Base-by-base conservation (phyloP, 2,329 filamentous ascomycete species). In the Verticillium nonalfalfae region DNA sequence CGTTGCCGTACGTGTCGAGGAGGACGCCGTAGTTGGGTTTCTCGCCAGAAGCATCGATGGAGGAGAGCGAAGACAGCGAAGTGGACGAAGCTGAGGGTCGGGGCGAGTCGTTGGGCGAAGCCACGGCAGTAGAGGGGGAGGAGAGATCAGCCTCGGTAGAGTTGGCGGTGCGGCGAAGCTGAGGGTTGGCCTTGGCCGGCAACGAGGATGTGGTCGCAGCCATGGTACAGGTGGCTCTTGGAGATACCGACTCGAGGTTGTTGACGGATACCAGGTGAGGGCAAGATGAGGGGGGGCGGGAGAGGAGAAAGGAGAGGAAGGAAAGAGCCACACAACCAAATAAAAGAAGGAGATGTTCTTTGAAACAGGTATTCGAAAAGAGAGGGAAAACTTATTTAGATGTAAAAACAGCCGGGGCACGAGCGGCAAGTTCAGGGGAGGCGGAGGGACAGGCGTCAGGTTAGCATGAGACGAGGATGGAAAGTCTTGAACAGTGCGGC, bases 1-100 rank as follows among this genome's bases (percentile, higher is more conserved):
- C 85, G 77, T 98, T 97, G 77, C 95, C 95, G 75, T 96, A 95
- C 13, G 92, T 94, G 79, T 99, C 93, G 66, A 95, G 71, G 68
- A 99, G 85, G 74, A 88, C 86, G 69, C 85, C 86, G 68, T 84
- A 87, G 67, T 68, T 66, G 60, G 70, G 60, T 62, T 79, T 76
- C 68, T 79, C 79, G 36, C 73, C 71, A 67, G 82, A 80, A 61
- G 82, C 85, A 55, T 85, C 80, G 61, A 86, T 83, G 11, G 90
- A 93, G 61, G 86, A 88, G 74, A 98, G 82, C 33, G 95, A 98
- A 11, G 94, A 97, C 65, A 98, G 85, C 3, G 95, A 98, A 3
- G 94, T 97, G 45, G 90, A 91, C 7, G 95, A 98, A 56, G 93
- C 80, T 21, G 86, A 89, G 34, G 71, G 79, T 57, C 82, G 79